Percentiles rank a stretch among this genome's conserved stretches.
These are phyloP conservation scores for Fusarium napiforme DNA, from an alignment of 2,329 filamentous ascomycete genomes.

Conservation along the genomic window DNA sequence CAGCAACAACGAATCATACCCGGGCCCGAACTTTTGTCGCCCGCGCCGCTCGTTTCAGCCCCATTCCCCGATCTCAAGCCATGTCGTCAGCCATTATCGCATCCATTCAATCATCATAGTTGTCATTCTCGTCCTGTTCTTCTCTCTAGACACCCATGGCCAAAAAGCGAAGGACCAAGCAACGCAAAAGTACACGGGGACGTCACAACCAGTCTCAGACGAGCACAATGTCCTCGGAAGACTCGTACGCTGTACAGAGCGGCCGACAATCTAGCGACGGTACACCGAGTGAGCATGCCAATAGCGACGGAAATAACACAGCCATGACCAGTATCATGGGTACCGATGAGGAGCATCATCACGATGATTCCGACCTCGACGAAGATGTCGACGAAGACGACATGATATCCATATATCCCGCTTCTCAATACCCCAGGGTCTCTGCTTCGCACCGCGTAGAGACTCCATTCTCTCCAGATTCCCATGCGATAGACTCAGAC, in stretches of 20 bases:
- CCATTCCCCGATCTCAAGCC: constrained; percentile 27
- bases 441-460: constrained; percentile 51
- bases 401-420: constrained; percentile 57
- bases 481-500: constrained; percentile 42
- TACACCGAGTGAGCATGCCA: constrained; percentile 47
- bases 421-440: constrained; percentile 54
- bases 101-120: constrained; percentile 27
- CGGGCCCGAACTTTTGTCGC: constrained; percentile 13
- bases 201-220: constrained; percentile 40
- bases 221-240: constrained; percentile 49
- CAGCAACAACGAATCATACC: constrained; percentile 7
- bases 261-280: constrained; percentile 50
- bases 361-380: constrained; percentile 40
- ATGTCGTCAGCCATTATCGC: constrained; percentile 36
- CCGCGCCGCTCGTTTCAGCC: constrained; percentile 32
- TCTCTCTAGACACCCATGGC: constrained; percentile 48
- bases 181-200: constrained; percentile 41
- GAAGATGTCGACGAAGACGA: constrained; percentile 49
- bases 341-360: constrained; percentile 48
- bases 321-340: constrained; percentile 53
- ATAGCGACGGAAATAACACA: constrained; percentile 50
- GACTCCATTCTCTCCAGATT: constrained; percentile 49
- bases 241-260: constrained; percentile 44
- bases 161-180: constrained; percentile 47
- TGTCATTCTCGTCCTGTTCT: background rate